Base-by-base conservation (phyloP, 106 monocot genomes). In the Dendrobium catenatum region DNA sequence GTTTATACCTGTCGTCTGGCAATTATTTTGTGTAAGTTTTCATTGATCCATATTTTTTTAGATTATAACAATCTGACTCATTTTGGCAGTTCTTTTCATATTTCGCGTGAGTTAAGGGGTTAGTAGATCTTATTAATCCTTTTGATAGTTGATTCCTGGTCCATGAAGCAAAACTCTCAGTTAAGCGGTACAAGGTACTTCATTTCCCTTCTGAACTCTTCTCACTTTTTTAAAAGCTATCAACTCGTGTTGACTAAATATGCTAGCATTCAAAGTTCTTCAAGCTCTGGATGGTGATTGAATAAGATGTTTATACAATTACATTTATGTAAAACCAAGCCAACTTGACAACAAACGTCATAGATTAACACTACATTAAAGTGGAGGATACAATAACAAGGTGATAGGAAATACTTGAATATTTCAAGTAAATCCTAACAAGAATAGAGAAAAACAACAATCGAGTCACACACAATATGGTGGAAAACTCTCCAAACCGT, bases 171-270 rank as follows among this genome's bases (percentile, higher is more conserved):
- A 24, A 7, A 9, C 9, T 68, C 8, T 68, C 11, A 68, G 22
- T 68, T 68, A 68, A 68, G 68, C 68, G 27, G 68, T 26, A 68
- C 31, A 68, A 68, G 68, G 68, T 68, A 68, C 22, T 6, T 29
- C 46, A 46, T 46, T 46, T 46, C 27, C 11, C 31, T 68, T 13
- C 24, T 68, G 68, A 68, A 68, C 68, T 68, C 13, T 7, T 68
- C 68, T 68, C 68, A 19, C n/a, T 58, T 58, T 58, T 17, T 58
- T 5, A 16, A 11, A 55, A 3, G 55, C 18, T 58, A 58, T 58
- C 17, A n/a, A 58, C 58, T 18, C n/a, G 15, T 58, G 18, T 58
- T 58, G n/a, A 58, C n/a, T 17, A 58, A 13, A 58, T n/a, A 18
- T 58, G 58, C 58, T 4, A 17, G 58, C 16, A 19, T n/a, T 5